Evolutionary conservation across 345 rosid genomes (phyloP), one percentile per base, ranked within the genome.

Genomic region (Sapria himalayana): DNA sequence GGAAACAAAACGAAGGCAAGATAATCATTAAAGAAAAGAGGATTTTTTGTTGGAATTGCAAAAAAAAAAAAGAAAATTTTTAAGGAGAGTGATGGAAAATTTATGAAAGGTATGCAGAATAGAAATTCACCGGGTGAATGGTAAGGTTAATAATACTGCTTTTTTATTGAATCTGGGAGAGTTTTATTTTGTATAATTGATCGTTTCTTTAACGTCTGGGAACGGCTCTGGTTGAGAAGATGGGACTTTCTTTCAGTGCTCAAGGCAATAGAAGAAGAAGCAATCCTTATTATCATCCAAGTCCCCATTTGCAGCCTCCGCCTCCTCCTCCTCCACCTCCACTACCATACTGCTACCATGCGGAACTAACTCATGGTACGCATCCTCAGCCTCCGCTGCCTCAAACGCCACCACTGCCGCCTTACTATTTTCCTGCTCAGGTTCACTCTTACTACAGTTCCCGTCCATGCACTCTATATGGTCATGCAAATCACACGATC

Each of bases 181-280:
- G n/a, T n/a, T n/a, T n/a, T n/a, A n/a, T n/a, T n/a, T n/a, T n/a
- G n/a, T n/a, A n/a, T n/a, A n/a, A n/a, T n/a, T n/a, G n/a, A n/a
- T n/a, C n/a, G n/a, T n/a, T n/a, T n/a, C n/a, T n/a, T n/a, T n/a
- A n/a, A n/a, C n/a, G n/a, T n/a, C n/a, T n/a, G n/a, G n/a, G n/a
- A n/a, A n/a, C n/a, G n/a, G n/a, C n/a, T n/a, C n/a, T n/a, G n/a
- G n/a, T n/a, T n/a, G n/a, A 39, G 15, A 25, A 47, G 31, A 85
- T 74, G 96, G 91, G 96, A 12, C 62, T 72, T 62, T 76, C 91
- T 29, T 74, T 63, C 57, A 77, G n/a, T n/a, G n/a, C n/a, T n/a
- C n/a, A n/a, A n/a, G n/a, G 77, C 68, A 76, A 47, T 49, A 54
- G 91, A 16, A 65, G 96, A 47, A 69, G 96, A 58, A 61, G 41